Evolutionary conservation across 306 rosid genomes (phyloP).

Genomic region (Fragaria nilgerrensis): DNA sequence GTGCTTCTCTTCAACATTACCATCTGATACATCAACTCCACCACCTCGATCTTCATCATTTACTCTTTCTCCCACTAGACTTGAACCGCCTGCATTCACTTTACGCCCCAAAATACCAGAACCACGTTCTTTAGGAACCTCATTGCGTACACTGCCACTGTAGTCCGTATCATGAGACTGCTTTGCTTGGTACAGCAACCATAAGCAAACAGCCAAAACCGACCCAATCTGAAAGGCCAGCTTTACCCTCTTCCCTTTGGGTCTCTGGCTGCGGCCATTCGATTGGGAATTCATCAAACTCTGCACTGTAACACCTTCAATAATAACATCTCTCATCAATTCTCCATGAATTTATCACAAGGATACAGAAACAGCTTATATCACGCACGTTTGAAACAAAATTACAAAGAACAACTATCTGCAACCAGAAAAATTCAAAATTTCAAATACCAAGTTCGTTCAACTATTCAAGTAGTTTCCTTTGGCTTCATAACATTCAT

Average conservation of each 20-base stretch:
- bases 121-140: background rate
- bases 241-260: slow-evolving; percentile 35
- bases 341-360: background rate
- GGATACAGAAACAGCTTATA: background rate
- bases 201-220: slow-evolving; percentile 34
- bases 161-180: slow-evolving; percentile 17
- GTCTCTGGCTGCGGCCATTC: slow-evolving; percentile 34
- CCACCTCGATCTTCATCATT: background rate
- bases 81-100: slow-evolving; percentile 9
- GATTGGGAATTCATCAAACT: slow-evolving; percentile 20
- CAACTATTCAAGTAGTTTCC: background rate
- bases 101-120: slow-evolving; percentile 5
- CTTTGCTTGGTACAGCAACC: slow-evolving; percentile 45
- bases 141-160: background rate
- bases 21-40: background rate
- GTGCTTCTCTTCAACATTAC: background rate
- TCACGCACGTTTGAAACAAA: background rate
- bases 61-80: background rate
- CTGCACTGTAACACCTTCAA: background rate
- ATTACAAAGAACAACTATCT: background rate
- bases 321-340: background rate
- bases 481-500: background rate
- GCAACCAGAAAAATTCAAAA: background rate
- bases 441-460: background rate
- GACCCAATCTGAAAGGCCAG: slow-evolving; percentile 34